These are phyloP conservation scores for Starmerella bacillaris DNA, from an alignment of 805 yeast species.

Conservation along the genomic window DNA sequence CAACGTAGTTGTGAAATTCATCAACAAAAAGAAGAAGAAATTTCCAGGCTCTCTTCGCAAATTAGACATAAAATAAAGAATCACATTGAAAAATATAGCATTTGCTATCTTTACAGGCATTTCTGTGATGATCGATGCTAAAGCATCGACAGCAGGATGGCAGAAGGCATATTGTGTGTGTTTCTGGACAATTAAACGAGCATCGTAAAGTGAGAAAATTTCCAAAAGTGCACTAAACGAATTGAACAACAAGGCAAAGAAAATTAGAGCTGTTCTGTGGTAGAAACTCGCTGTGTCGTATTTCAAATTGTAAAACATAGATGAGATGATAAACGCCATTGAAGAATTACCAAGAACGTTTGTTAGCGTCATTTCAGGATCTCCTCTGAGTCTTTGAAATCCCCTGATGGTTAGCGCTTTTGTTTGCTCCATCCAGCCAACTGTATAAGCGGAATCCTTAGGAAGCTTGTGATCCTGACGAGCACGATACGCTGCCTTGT, in stretches of 20 bases:
- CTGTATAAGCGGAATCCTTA: constrained; percentile 28
- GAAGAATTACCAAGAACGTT: constrained; percentile 31
- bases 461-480: constrained; percentile 27
- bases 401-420: constrained; percentile 33
- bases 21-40: constrained; percentile 35
- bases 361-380: constrained; percentile 33
- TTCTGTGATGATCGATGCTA: constrained; percentile 42
- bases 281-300: constrained; percentile 38
- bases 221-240: constrained; percentile 45
- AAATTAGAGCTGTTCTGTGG: constrained; percentile 45
- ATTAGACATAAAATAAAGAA: constrained; percentile 41
- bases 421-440: constrained; percentile 33
- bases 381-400: constrained; percentile 39
- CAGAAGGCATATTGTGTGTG: constrained; percentile 57
- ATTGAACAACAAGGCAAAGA: constrained; percentile 42
- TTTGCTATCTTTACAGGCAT: constrained; percentile 42
- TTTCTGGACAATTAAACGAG: constrained; percentile 46
- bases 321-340: constrained; percentile 46
- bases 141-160: constrained; percentile 56
- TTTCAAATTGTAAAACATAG: constrained; percentile 40
- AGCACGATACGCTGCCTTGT: constrained; percentile 24
- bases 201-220: constrained; percentile 30
- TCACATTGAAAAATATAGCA: constrained; percentile 29
- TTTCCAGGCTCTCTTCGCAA: constrained; percentile 33
- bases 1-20: constrained; percentile 29